Evolutionary conservation across 2,329 filamentous ascomycete species (phyloP).

Genomic region (Lasiodiplodia theobromae): DNA sequence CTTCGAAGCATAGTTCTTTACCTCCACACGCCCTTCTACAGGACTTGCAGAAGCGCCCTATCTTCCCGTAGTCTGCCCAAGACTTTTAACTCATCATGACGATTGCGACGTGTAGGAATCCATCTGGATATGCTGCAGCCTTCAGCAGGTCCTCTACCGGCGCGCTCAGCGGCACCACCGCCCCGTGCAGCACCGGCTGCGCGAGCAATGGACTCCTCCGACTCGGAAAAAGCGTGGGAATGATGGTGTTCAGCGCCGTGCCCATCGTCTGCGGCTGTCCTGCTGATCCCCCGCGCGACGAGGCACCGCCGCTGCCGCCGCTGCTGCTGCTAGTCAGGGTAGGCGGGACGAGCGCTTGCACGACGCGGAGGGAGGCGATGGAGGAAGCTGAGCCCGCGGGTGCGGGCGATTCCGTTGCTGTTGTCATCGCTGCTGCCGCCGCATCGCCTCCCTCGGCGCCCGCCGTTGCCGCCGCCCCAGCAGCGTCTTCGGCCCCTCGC

Average conservation of each 20-base stretch:
- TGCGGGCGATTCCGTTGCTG: background rate
- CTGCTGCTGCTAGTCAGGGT: constrained; percentile 31
- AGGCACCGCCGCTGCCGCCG: constrained; percentile 34
- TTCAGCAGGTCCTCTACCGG: constrained; percentile 83
- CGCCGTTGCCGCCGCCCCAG: background rate
- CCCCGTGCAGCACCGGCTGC: constrained; percentile 84
- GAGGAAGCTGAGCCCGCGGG: background rate
- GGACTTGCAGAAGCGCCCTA: background rate
- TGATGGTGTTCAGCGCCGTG: constrained; percentile 73
- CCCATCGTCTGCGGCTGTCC: constrained; percentile 69
- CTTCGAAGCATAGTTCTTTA: background rate
- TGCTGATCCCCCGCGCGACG: constrained; percentile 48
- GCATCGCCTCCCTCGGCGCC: background rate
- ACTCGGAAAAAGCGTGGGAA: constrained; percentile 87
- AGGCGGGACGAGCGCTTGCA: constrained; percentile 76
- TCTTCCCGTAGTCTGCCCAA: background rate
- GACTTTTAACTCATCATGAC: constrained; percentile 66
- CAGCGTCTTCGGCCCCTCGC: background rate
- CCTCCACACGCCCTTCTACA: background rate
- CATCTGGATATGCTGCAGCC: constrained; percentile 86
- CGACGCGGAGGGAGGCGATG: constrained; percentile 54
- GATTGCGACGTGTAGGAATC: constrained; percentile 86
- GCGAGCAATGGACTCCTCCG: constrained; percentile 84
- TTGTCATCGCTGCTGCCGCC: constrained; percentile 32
- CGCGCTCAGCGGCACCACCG: constrained; percentile 78